Evolutionary conservation across 2,329 filamentous ascomycete genomes (phyloP), one percentile per base, ranked within the genome.

Genomic region (Arthrobotrys sphaeroides): DNA sequence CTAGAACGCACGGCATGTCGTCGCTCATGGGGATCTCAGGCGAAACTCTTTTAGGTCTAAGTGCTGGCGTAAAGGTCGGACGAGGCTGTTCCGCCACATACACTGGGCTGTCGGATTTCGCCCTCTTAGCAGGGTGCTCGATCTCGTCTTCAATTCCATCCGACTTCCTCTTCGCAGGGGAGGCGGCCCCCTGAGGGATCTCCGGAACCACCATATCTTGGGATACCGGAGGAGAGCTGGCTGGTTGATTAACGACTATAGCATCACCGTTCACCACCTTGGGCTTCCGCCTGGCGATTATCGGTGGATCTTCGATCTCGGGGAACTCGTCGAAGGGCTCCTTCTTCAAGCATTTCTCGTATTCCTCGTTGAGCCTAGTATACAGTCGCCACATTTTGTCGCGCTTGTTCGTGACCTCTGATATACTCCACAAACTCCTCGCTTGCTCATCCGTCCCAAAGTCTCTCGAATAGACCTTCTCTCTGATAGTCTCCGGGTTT

Each of bases 401-500:
- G 18, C 69, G 33, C 20, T 74, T 74, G 13, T 59, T 36, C 6
- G 36, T 16, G 22, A 74, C 69, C 45, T 74, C 61, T 2, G 61
- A 68, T 47, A 67, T 55, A 26, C 53, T 62, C 69, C 69, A 74
- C n/a, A 74, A 28, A 36, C 40, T 62, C 6, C 69, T 57, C 36
- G 69, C 53, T n/a, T 42, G 53, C n/a, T 74, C 69, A n/a, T 67
- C 69, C 13, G 53, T 43, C 13, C 69, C 69, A 31, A 66, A 43
- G 7, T 62, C 45, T 43, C 55, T 67, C 9, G 51, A 53, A 7
- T 74, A 74, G 5, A 74, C 43, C 2, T 47, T 57, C 3, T 74
- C 55, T 10, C 68, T 74, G 20, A 74, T 74, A 12, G 33, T 51
- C 26, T 28, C 12, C 3, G 94, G 94, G 73, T 92, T 84, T 61